Evolutionary conservation across 495 filamentous ascomycete genomes (phyloP), one percentile per base, ranked within the genome.

Genomic region (Aspergillus nanangensis): DNA sequence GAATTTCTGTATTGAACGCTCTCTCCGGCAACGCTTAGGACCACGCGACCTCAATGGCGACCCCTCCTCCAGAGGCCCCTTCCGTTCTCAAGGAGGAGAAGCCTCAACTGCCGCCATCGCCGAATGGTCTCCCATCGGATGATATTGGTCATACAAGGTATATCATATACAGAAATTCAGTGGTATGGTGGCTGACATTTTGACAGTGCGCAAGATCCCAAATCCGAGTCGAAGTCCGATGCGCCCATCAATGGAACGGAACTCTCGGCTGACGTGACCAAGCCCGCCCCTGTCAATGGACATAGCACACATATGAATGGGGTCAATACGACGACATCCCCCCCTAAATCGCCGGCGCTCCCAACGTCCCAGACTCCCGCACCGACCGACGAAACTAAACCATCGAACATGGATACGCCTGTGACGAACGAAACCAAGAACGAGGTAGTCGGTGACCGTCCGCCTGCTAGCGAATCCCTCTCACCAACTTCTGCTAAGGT

Each of bases 51-150:
- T 57, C 52, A 57, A 74, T 74, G 71, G 71, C 71, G 57, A 74
- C 71, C 41, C 71, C 71, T 61, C 71, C 71, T 63, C 69, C 71
- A 23, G 71, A 74, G 66, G 67, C 60, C 36, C 37, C 62, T 49
- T 56, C 63, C 49, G 41, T 55, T 24, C 41, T 65, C 33, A 74
- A 72, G 61, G 67, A 70, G 60, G 69, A 70, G 44, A 72, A 74
- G 65, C 67, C 65, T 59, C 67, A 69, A 61, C 49, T 70, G 43
- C 67, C 66, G 41, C 69, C 66, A 19, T 66, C 67, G 43, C 66
- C 69, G 20, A 67, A 62, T 50, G 69, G 63, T 40, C 50, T 55
- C 17, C 53, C 70, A 17, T 60, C 61, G n/a, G 53, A 53, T 31
- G 63, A 64, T 19, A 35, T 60, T 29, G 58, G 46, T 38, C 53